Conservation (phyloP, 352 stramenopile species). For the Globisporangium radiosum region DNA sequence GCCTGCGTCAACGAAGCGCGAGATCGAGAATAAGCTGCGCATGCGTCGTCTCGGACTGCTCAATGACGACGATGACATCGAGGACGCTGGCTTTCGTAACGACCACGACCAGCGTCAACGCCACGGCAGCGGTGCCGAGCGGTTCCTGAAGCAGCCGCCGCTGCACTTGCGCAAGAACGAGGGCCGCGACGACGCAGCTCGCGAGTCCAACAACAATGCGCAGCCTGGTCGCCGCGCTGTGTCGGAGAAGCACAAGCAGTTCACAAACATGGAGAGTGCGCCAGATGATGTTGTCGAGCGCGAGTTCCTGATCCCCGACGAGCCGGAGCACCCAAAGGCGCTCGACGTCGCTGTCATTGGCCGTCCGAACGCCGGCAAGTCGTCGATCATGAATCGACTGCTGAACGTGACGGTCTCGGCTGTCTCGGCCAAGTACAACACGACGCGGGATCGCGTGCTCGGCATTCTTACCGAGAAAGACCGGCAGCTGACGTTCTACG, state of each 20-base stretch:
- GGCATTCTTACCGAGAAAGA: slow-evolving; percentile 73
- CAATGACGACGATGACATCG: slow-evolving; percentile 33
- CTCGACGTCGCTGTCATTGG: slow-evolving; percentile 80
- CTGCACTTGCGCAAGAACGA: slow-evolving; percentile 17
- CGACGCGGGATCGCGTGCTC: slow-evolving; percentile 69
- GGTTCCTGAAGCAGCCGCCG: slow-evolving; percentile 9
- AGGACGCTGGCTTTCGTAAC: slow-evolving; percentile 12
- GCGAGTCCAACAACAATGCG: slow-evolving; percentile 13
- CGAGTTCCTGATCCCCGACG: slow-evolving; percentile 68
- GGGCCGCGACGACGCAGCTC: slow-evolving; percentile 13
- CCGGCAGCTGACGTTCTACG: slow-evolving; percentile 79
- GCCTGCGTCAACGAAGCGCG: slow-evolving; percentile 28
- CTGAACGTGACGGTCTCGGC: slow-evolving; percentile 79
- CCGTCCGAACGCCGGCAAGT: slow-evolving; percentile 84
- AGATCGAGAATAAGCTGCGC: slow-evolving; percentile 54
- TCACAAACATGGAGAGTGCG: slow-evolving; percentile 52
- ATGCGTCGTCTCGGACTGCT: slow-evolving; percentile 53
- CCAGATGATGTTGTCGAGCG: slow-evolving; percentile 63
- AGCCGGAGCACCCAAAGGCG: slow-evolving; percentile 53
- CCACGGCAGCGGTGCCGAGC: not conserved
- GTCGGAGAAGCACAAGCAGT: slow-evolving; percentile 56
- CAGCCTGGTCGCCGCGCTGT: slow-evolving; percentile 31
- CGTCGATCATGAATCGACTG: slow-evolving; percentile 77
- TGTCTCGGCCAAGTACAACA: slow-evolving; percentile 87
- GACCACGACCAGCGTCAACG: slow-evolving; percentile 6